Conservation (phyloP, 768 basidiomycete genomes). For the Suillus decipiens region DNA sequence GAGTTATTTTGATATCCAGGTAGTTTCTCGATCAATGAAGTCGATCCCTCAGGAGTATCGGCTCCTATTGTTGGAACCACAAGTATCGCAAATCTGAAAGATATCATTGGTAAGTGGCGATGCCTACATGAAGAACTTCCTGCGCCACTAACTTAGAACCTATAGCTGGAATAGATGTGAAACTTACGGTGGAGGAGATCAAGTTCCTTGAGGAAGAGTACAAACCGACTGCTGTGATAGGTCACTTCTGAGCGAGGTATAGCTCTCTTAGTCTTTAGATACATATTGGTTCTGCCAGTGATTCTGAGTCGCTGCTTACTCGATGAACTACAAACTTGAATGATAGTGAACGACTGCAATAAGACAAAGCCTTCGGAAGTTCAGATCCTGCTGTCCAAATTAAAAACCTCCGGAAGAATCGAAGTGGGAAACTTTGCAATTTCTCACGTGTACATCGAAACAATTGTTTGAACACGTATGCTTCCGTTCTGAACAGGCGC, state of each 20-base stretch:
- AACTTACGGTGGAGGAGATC: slow-evolving; percentile 50
- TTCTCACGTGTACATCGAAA: slow-evolving; percentile 2
- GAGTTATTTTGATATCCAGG: slow-evolving; percentile 1
- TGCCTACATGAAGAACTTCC: neutral
- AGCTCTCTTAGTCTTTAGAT: neutral
- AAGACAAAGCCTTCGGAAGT: neutral
- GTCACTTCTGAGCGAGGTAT: slow-evolving; percentile 29
- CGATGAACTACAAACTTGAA: neutral
- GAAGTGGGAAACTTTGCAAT: neutral
- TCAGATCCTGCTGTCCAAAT: neutral
- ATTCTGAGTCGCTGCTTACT: neutral
- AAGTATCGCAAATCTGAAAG: slow-evolving; percentile 40
- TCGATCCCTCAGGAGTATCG: slow-evolving; percentile 29
- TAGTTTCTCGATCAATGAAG: neutral
- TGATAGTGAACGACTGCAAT: neutral
- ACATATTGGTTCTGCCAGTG: neutral
- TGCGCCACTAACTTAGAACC: slow-evolving; percentile 8
- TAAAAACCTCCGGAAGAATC: neutral
- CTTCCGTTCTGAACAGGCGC: neutral
- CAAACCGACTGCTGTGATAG: slow-evolving; percentile 39
- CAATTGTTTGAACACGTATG: too few relatives aligned
- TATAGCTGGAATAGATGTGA: slow-evolving; percentile 39
- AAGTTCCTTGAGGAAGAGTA: slow-evolving; percentile 48
- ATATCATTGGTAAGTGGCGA: slow-evolving; percentile 37
- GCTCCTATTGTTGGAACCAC: slow-evolving; percentile 50